Percentiles rank a stretch among this genome's conserved stretches.
Evolutionary conservation across 108 stramenopile genomes (phyloP).

Genomic region (Pelagomonas calceolata): DNA sequence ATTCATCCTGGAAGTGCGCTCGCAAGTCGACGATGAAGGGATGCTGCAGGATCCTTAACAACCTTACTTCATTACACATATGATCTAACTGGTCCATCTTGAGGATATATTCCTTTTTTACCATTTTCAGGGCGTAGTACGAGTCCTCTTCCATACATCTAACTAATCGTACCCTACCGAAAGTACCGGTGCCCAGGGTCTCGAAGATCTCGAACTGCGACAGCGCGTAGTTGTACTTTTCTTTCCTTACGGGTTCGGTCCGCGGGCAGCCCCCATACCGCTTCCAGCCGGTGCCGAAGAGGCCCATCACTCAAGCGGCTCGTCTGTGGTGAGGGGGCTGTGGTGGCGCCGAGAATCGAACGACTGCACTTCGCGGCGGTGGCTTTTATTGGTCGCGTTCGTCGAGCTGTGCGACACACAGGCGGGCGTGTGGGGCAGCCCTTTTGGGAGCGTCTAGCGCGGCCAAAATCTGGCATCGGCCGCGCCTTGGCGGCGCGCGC

Average conservation of each 20-base stretch:
- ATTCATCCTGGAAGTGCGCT: conserved; percentile 43
- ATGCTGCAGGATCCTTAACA: conserved; percentile 40
- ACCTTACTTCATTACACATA: conserved; percentile 53
- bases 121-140: conserved; percentile 30
- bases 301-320: too few relatives aligned
- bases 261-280: too few relatives aligned
- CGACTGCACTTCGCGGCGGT: too few relatives aligned
- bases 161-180: conserved; percentile 43
- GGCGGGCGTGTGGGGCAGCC: too few relatives aligned
- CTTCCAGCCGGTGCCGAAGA: too few relatives aligned
- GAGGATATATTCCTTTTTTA: conserved; percentile 14
- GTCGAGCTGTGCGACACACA: too few relatives aligned
- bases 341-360: too few relatives aligned
- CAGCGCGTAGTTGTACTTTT: not conserved
- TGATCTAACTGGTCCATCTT: conserved; percentile 20
- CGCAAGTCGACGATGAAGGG: conserved; percentile 52
- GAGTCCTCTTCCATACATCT: conserved; percentile 15
- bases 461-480: too few relatives aligned
- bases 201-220: conserved; percentile 29
- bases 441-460: too few relatives aligned
- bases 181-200: conserved; percentile 44
- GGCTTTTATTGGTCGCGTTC: too few relatives aligned
- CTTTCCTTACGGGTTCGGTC: not conserved
- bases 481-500: too few relatives aligned
- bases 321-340: too few relatives aligned